Percentiles rank a stretch among this genome's conserved stretches.
Conservation (phyloP, 2,329 filamentous ascomycete species). For the Penicillium sp. region DNA sequence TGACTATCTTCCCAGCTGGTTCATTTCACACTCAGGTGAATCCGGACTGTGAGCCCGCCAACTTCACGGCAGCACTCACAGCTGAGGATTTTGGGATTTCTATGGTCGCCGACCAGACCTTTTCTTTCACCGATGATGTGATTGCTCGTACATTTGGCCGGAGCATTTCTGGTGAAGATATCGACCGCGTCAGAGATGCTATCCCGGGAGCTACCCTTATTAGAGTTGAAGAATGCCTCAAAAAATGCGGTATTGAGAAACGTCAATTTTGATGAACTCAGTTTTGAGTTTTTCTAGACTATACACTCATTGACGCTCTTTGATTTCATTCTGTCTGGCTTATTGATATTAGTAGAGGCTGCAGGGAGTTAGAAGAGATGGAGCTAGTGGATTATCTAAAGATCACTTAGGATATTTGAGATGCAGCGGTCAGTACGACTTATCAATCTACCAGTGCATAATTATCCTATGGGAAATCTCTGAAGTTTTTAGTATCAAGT, state of each 20-base stretch:
- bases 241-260: conserved; percentile 29
- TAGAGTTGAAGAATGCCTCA: conserved; percentile 29
- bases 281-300: neutral
- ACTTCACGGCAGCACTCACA: conserved; percentile 29
- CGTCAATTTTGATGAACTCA: neutral
- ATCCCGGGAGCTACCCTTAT: conserved; percentile 23
- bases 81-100: conserved; percentile 27
- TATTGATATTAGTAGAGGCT: too few species aligned
- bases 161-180: conserved; percentile 27
- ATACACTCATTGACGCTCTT: neutral
- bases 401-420: too few species aligned
- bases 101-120: conserved; percentile 23
- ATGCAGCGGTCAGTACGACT: too few species aligned
- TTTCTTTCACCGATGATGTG: conserved; percentile 24
- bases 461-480: too few species aligned
- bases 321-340: too few species aligned
- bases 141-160: conserved; percentile 24
- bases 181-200: conserved; percentile 22
- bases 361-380: too few species aligned
- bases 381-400: too few species aligned
- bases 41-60: conserved; percentile 29
- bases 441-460: too few species aligned
- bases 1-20: conserved; percentile 30
- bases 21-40: conserved; percentile 34
- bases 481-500: too few species aligned